These are phyloP conservation scores for Scleromitrula shiraiana DNA, from an alignment of 2,329 filamentous ascomycete species.

Conservation along the genomic window DNA sequence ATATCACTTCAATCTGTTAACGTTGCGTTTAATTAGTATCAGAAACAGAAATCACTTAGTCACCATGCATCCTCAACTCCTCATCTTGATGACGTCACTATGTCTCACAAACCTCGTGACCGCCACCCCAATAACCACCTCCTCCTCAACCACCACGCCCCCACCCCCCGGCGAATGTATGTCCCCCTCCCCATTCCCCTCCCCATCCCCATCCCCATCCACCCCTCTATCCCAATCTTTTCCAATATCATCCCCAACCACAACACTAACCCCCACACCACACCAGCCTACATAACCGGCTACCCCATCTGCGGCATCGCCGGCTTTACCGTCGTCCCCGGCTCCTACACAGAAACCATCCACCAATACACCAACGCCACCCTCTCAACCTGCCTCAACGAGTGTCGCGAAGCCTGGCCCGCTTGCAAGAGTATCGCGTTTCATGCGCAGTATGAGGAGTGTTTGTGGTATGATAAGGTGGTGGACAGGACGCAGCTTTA, in stretches of 20 bases:
- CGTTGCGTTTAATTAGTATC: no score
- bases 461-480: conserved; percentile 1
- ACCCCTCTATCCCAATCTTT: neutral
- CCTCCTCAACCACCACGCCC: neutral
- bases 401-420: conserved; percentile 4
- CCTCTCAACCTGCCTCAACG: neutral
- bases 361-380: neutral
- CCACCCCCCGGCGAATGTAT: conserved; percentile 5
- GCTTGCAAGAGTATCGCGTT: conserved; percentile 2
- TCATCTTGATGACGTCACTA: neutral
- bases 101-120: conserved; percentile 1
- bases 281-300: neutral
- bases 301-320: neutral
- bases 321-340: neutral
- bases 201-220: neutral
- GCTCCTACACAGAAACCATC: neutral
- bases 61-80: neutral
- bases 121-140: neutral
- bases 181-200: no score
- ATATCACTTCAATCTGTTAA: no score
- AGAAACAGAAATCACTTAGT: no score
- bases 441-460: neutral
- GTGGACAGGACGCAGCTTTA: conserved; percentile 4
- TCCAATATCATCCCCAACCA: neutral
- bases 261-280: no score